These are phyloP conservation scores for button mushroom (Agaricus bisporus) DNA, from an alignment of 768 basidiomycete genomes.

Conservation along the genomic window DNA sequence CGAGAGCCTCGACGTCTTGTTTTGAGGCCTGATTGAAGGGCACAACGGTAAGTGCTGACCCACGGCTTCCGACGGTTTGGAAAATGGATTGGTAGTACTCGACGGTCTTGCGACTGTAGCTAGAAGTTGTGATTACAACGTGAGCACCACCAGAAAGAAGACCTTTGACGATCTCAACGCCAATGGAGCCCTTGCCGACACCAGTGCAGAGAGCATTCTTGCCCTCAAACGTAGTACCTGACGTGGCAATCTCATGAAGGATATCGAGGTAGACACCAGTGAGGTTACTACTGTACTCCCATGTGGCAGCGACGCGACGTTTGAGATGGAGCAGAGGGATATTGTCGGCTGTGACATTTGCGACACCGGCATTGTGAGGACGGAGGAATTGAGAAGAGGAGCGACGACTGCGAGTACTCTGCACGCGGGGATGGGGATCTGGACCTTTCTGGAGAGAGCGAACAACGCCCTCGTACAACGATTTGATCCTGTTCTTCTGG, in stretches of 20 bases:
- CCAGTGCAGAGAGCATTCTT: slow-evolving; percentile 98
- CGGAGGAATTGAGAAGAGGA: slow-evolving; percentile 97
- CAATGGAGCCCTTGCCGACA: slow-evolving; percentile 97
- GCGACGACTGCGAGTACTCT: slow-evolving; percentile 61
- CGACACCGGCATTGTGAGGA: slow-evolving; percentile 73
- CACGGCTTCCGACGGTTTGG: slow-evolving; percentile 91
- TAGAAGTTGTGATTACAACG: slow-evolving; percentile 95
- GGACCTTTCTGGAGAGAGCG: slow-evolving; percentile 81
- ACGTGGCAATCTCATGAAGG: slow-evolving; percentile 96
- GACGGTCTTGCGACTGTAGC: slow-evolving; percentile 92
- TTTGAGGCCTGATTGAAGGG: slow-evolving; percentile 99
- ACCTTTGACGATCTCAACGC: slow-evolving; percentile 96
- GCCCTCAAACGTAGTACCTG: slow-evolving; percentile 97
- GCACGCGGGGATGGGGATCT: slow-evolving; percentile 40
- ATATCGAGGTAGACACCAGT: slow-evolving; percentile 96
- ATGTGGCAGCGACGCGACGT: slow-evolving; percentile 89
- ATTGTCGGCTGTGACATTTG: slow-evolving; percentile 76
- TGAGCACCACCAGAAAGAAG: slow-evolving; percentile 94
- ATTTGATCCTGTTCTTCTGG: slow-evolving; percentile 93
- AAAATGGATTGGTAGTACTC: slow-evolving; percentile 99
- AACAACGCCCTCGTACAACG: slow-evolving; percentile 94
- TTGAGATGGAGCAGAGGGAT: slow-evolving; percentile 94
- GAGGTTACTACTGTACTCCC: slow-evolving; percentile 97
- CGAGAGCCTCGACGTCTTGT: slow-evolving; percentile 95
- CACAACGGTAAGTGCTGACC: slow-evolving; percentile 95